phyloP scores from a whole-genome alignment of 1,284 basidiomycete genomes.

The Rugosomyces carneus region DNA sequence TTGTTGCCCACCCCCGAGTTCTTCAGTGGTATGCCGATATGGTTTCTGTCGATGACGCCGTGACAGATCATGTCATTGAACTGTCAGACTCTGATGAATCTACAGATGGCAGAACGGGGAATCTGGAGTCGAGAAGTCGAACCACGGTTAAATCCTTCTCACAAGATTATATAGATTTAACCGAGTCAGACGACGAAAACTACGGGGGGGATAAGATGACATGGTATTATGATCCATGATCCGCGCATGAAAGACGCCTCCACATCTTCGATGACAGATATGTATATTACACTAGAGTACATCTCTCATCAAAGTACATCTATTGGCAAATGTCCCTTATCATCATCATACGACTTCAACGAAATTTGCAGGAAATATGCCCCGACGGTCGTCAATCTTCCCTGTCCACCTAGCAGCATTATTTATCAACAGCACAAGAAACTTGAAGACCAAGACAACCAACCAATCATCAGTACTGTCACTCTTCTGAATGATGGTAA shows the following conservation, averaged over 20 bases:
- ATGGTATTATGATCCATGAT: not conserved
- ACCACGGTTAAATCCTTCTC: not conserved
- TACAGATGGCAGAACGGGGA: not conserved
- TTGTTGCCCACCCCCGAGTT: conserved; percentile 39
- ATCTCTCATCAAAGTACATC: no score
- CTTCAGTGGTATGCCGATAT: conserved; percentile 28
- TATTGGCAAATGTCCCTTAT: no score
- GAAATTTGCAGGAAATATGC: conserved; percentile 62
- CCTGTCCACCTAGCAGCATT: conserved; percentile 64
- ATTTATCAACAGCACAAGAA: conserved; percentile 6
- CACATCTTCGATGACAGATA: not conserved
- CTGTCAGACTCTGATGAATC: not conserved
- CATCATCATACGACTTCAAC: conserved; percentile 44
- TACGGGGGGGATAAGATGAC: not conserved
- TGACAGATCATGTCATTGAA: not conserved
- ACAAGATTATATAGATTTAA: conserved; percentile 9
- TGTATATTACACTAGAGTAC: not conserved
- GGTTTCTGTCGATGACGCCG: not conserved
- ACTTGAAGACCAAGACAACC: conserved; percentile 14
- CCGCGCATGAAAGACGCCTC: not conserved
- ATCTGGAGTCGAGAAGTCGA: not conserved
- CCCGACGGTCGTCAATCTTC: conserved; percentile 38
- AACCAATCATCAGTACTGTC: conserved; percentile 78
- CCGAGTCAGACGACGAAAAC: conserved; percentile 17
- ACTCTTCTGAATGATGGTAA: conserved; percentile 70